A percentile compares a stretch with the other conserved stretches of the same genome.
Conservation (phyloP, 2,329 filamentous ascomycete species). For the Fusarium sp. region DNA sequence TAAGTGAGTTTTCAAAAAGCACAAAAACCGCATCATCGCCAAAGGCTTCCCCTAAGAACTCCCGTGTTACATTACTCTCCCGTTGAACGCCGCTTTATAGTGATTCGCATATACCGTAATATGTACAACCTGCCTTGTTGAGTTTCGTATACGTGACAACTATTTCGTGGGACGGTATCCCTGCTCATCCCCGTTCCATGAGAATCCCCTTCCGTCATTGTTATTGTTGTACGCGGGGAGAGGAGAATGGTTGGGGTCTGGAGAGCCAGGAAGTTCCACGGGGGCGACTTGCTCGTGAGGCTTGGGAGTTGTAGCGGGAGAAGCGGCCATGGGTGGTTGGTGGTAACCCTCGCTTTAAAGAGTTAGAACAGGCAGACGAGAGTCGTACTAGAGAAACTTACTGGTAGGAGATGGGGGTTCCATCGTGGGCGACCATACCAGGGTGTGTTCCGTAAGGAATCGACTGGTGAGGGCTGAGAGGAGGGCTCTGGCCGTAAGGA, state of each 20-base stretch:
- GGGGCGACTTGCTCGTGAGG: slow-evolving; percentile 31
- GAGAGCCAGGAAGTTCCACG: slow-evolving; percentile 49
- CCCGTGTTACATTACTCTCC: slow-evolving; percentile 17
- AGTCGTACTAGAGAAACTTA: slow-evolving; percentile 28
- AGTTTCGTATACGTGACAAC: neutral
- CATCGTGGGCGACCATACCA: slow-evolving; percentile 34
- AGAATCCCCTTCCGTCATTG: slow-evolving; percentile 36
- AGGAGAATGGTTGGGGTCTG: slow-evolving; percentile 45
- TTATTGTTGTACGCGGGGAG: slow-evolving; percentile 46
- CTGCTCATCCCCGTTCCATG: slow-evolving; percentile 46
- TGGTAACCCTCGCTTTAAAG: slow-evolving; percentile 17
- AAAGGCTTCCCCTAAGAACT: slow-evolving; percentile 17
- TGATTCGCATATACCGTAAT: neutral
- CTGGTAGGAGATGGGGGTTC: slow-evolving; percentile 40
- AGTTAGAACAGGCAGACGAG: neutral
- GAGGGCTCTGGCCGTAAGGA: slow-evolving; percentile 45
- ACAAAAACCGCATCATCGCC: slow-evolving; percentile 3
- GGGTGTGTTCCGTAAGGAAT: slow-evolving; percentile 33
- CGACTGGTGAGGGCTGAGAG: slow-evolving; percentile 47
- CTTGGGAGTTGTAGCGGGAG: slow-evolving; percentile 27
- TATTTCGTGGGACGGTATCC: slow-evolving; percentile 39
- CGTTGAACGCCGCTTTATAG: slow-evolving; percentile 16
- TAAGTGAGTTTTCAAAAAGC: neutral
- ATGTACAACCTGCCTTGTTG: slow-evolving; percentile 12
- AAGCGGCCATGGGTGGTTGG: slow-evolving; percentile 27